Evolutionary conservation across 164 flowering plant genomes (phyloP).

Genomic region (Umbellularia californica): DNA sequence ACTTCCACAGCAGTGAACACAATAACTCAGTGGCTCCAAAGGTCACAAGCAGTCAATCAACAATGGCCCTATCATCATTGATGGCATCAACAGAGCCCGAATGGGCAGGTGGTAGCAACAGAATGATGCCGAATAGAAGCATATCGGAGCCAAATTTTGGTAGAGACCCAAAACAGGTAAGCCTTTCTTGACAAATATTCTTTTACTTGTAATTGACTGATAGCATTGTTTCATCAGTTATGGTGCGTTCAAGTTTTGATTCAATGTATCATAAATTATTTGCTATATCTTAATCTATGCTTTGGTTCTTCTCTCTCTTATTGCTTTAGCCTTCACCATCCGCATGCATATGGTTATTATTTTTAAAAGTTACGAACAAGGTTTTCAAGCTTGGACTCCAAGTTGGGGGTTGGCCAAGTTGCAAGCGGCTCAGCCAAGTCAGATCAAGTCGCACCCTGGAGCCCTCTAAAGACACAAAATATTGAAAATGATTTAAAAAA

Average conservation of each 20-base stretch:
- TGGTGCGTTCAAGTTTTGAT: neutral
- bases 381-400: too few species aligned
- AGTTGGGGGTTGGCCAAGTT: too few species aligned
- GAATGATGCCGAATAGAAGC: conserved; percentile 67
- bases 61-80: conserved; percentile 72
- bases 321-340: neutral
- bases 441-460: too few species aligned
- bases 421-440: too few species aligned
- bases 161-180: conserved; percentile 67
- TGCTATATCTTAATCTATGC: neutral
- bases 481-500: too few species aligned
- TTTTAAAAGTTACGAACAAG: neutral
- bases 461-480: too few species aligned
- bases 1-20: conserved; percentile 38
- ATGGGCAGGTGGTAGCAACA: conserved; percentile 49
- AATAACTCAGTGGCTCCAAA: conserved; percentile 37
- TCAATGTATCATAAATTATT: neutral
- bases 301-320: too few species aligned
- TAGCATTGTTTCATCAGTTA: neutral
- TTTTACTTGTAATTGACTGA: neutral
- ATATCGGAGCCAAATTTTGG: conserved; percentile 94
- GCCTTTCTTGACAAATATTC: neutral
- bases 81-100: conserved; percentile 82
- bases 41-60: conserved; percentile 67
- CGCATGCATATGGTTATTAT: neutral